Base-by-base conservation (phyloP, 768 basidiomycete species). In the Suillus luteus region DNA sequence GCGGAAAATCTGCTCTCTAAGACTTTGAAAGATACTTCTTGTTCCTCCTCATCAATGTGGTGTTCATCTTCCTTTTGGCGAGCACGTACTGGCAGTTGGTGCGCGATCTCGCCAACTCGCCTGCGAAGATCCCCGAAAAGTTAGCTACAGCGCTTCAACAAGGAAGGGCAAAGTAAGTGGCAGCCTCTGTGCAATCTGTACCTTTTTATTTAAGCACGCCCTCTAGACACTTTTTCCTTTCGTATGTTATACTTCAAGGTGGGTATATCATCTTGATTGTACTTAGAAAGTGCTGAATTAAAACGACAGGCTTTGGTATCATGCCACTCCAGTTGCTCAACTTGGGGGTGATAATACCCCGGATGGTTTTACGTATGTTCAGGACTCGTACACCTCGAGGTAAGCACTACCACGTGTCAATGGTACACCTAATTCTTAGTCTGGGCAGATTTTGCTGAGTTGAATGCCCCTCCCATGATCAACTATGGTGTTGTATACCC, bases 401-500 rank as follows among this genome's bases (percentile, higher is more conserved):
- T 92, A 69, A 37, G 80, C 49, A 24, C 27, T 52, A 31, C 35
- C 41, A 5, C 15, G 3, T 31, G 17, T 14, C 51, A 33, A 22
- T 2, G 35, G 11, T 55, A 14, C 27, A 11, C 40, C 41, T 60
- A 41, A 44, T 19, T 22, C 52, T 64, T 22, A 69, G 6, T n/a
- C 40, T 31, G 43, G 17, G 14, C 70, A 98, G 96, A 99, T 71
- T 96, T 88, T 67, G 96, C 95, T 19, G 97, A 97, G 74, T 83
- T 99, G 17, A 97, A 99, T 71, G 95, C 95, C 0, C 97, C 97
- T 7, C 95, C 97, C 0, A 93, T 96, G 91, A 91, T 99, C 77
- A 99, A 98, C 76, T 96, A 99, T 68, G 97, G 97, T 59, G 85
- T 91, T 58, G 95, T 99, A 12, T 99, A 98, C 74, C 97, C 97